Evolutionary conservation across 139 green algal species (phyloP), one percentile per base, ranked within the genome.

Genomic region (Raphidocelis subcapitata): DNA sequence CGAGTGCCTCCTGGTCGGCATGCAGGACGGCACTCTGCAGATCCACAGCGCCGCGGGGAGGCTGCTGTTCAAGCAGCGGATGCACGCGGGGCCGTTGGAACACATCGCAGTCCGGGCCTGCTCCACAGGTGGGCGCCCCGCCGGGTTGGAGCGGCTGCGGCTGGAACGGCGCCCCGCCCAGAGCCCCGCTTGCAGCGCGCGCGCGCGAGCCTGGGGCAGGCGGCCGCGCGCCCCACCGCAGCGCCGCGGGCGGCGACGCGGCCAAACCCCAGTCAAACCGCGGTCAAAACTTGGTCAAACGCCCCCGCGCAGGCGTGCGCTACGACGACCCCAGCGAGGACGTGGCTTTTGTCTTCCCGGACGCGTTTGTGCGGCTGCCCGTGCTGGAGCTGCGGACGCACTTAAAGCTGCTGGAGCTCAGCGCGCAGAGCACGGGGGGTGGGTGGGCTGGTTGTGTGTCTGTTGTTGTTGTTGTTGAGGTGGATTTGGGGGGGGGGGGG

Each of bases 31-130:
- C 29, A 76, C 73, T n/a, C 44, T 93, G 28, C 84, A 92, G 74
- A 65, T 94, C 12, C 84, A 91, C 62, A 63, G 62, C 51, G 26
- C 36, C 0, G 47, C 26, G 2, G 81, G 77, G 2, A 24, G n/a
- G 23, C 59, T 88, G 29, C 37, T 94, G 68, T 82, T 87, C 56
- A 74, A 81, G 44, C 89, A 94, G 81, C 60, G 73, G 10, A 26
- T 89, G 36, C 76, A 87, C 61, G 36, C 69, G 18, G 65, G 62
- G 26, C 41, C 70, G 33, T 55, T 75, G 54, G 36, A 67, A 26
- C 55, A 75, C 37, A 75, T 75, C 12, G 4, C 49, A 0, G 69
- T 75, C 18, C 46, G 69, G 21, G 37, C 69, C 8, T 44, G 65
- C 41, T 67, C 55, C 37, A 67, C 69, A 67, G 69, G 69, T 75